Evolutionary conservation across 2,329 filamentous ascomycete genomes (phyloP), one percentile per base, ranked within the genome.

Genomic region (Colletotrichum sp.): DNA sequence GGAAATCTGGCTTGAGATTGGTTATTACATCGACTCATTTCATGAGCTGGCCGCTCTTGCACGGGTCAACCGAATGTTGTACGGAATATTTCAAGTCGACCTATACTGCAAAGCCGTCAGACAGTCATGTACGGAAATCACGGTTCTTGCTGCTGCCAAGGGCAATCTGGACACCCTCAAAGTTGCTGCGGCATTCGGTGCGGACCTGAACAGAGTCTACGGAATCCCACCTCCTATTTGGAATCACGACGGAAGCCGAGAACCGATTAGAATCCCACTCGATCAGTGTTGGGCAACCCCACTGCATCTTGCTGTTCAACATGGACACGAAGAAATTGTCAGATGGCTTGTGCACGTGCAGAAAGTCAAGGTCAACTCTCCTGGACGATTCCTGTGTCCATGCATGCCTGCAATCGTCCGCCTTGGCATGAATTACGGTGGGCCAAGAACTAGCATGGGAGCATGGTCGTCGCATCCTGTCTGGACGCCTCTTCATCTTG

Each of bases 201-300:
- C 66, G 36, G 36, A 39, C 1, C 0, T 39, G 36, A 39, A 49
- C 44, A 49, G n/a, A 49, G 44, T 49, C 44, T 49, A 49, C 44
- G 10, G 0, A 0, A 21, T 0, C n/a, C 44, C 44, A 21, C 0
- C 1, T 0, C 39, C 39, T 0, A 44, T 6, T 0, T 44, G 39
- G 39, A 44, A 44, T 0, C 0, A 1, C 18, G 39, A 44, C 16
- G 39, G 39, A 44, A 44, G 16, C 16, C 39, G 9, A 49, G 44
- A 49, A 21, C n/a, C 44, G 10, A 49, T 49, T 12, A n/a, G n/a
- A 10, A 49, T 49, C n/a, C 44, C 44, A 0, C 10, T n/a, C n/a
- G 44, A 49, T 0, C 10, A 49, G 18, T n/a, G 18, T 21, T 49
- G 44, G 44, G 44, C 44, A 49, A 49, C 44, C 18, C n/a, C 44